A percentile compares a stretch with the other conserved stretches of the same genome.
Evolutionary conservation across 768 basidiomycete species (phyloP).

Genomic region (Termitomyces heimii): DNA sequence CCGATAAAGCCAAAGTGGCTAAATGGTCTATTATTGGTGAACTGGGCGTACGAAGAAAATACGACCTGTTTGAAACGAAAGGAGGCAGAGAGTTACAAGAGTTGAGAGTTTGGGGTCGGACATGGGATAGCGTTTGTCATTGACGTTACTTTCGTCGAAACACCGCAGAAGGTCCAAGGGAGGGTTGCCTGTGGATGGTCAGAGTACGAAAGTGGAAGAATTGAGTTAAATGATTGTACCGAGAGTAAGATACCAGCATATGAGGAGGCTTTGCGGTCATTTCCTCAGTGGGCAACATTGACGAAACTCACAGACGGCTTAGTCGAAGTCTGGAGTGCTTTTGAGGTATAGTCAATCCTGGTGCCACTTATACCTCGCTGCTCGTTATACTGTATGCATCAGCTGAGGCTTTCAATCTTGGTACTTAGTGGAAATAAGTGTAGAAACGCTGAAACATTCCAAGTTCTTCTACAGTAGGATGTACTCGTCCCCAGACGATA

Average conservation of each 20-base stretch:
- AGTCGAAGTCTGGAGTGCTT: constrained; percentile 46
- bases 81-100: constrained; percentile 24
- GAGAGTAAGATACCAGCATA: constrained; percentile 66
- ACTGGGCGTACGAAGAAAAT: neutral
- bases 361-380: neutral
- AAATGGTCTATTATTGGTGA: constrained; percentile 5
- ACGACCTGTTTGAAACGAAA: constrained; percentile 8
- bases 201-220: constrained; percentile 41
- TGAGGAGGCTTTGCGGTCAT: constrained; percentile 57
- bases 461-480: too few species aligned
- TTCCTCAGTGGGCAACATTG: constrained; percentile 65
- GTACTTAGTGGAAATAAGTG: too few species aligned
- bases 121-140: constrained; percentile 46
- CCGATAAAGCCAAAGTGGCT: constrained; percentile 26
- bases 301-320: constrained; percentile 51
- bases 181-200: constrained; percentile 49
- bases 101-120: constrained; percentile 46
- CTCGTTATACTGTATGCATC: too few species aligned
- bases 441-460: too few species aligned
- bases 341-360: constrained; percentile 16
- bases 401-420: too few species aligned
- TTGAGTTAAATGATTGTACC: constrained; percentile 39
- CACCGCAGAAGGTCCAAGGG: constrained; percentile 36
- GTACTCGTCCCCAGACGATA: neutral
- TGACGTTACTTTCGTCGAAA: constrained; percentile 31